These are phyloP conservation scores for Alternaria ethzedia DNA, from an alignment of 2,329 filamentous ascomycete species.

Conservation along the genomic window DNA sequence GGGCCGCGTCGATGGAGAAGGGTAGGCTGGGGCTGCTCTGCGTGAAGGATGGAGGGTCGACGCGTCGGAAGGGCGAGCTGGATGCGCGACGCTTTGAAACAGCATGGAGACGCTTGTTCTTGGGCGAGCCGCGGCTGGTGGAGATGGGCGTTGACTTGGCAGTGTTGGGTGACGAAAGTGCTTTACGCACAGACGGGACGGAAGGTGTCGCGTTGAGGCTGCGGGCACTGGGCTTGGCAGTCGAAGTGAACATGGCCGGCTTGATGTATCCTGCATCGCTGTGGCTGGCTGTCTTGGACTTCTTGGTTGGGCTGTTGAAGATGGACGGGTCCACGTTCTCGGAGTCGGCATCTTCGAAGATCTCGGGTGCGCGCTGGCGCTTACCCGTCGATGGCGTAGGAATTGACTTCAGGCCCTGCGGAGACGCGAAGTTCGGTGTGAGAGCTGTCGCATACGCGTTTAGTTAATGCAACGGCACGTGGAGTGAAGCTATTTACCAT, in stretches of 20 bases:
- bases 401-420: constrained; percentile 34
- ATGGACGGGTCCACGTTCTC: constrained; percentile 66
- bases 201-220: constrained; percentile 36
- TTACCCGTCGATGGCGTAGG: constrained; percentile 49
- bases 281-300: constrained; percentile 52
- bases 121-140: constrained; percentile 75
- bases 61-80: constrained; percentile 66
- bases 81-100: constrained; percentile 71
- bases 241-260: constrained; percentile 46
- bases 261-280: constrained; percentile 45
- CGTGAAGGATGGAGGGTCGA: constrained; percentile 72
- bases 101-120: constrained; percentile 71
- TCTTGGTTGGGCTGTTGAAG: constrained; percentile 60
- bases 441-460: constrained; percentile 39
- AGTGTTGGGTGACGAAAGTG: constrained; percentile 51
- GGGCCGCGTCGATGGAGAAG: constrained; percentile 84
- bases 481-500: constrained; percentile 53
- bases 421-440: constrained; percentile 39
- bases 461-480: constrained; percentile 15
- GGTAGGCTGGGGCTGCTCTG: constrained; percentile 60
- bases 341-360: constrained; percentile 57
- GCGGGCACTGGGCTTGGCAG: constrained; percentile 28
- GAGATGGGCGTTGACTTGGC: constrained; percentile 53
- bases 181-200: constrained; percentile 44
- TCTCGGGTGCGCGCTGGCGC: constrained; percentile 52